Percentiles rank a stretch among this genome's conserved stretches.
phyloP scores from a whole-genome alignment of 2,329 filamentous ascomycete species.

The Aspergillus ustus region DNA sequence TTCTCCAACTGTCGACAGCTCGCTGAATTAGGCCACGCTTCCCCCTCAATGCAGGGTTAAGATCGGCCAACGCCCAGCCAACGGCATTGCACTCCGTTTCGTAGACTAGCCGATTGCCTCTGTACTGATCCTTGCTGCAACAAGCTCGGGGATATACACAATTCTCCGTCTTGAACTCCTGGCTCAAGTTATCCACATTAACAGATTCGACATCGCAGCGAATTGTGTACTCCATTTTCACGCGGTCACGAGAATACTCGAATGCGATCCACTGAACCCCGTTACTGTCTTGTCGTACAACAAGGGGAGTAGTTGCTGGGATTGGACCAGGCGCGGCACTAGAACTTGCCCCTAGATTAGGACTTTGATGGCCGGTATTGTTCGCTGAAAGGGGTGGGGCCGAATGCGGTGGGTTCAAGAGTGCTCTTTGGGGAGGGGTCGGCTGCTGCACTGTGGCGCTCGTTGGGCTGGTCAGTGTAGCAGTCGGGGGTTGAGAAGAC shows the following conservation, averaged over 20 bases:
- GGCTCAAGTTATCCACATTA: conserved; percentile 79
- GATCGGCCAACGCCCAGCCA: conserved; percentile 95
- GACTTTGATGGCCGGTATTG: conserved; percentile 39
- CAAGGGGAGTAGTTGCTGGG: conserved; percentile 90
- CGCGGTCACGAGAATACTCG: conserved; percentile 93
- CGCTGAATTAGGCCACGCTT: conserved; percentile 96
- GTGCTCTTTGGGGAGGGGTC: conserved; percentile 39
- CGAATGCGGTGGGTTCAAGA: conserved; percentile 50
- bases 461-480: conserved; percentile 68
- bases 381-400: conserved; percentile 55
- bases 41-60: conserved; percentile 87
- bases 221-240: conserved; percentile 99
- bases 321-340: conserved; percentile 95
- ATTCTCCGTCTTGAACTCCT: conserved; percentile 97
- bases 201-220: conserved; percentile 97
- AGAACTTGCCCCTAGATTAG: conserved; percentile 69
- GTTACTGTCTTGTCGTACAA: conserved; percentile 92
- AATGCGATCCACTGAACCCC: conserved; percentile 99
- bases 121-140: conserved; percentile 93
- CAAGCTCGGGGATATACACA: conserved; percentile 96
- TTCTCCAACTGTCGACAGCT: conserved; percentile 97
- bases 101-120: conserved; percentile 92
- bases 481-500: conserved; percentile 47
- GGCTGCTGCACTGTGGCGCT: conserved; percentile 50
- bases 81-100: conserved; percentile 99